Evolutionary conservation across 1,139 yeast species (phyloP), one percentile per base, ranked within the genome.

Genomic region (Kodamaea alishanica): DNA sequence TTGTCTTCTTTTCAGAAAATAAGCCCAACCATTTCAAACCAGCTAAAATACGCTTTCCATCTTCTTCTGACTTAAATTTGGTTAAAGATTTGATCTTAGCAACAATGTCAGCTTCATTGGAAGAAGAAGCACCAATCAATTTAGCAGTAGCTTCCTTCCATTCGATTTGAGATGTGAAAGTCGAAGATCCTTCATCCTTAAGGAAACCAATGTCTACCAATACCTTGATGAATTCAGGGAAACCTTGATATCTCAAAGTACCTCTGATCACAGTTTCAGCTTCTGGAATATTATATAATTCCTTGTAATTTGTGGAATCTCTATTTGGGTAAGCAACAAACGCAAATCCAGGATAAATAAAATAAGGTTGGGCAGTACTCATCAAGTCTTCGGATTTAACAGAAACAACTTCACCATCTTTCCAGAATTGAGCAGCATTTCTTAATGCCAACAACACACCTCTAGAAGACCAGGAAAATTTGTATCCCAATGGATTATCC

Each of bases 401-500:
- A 37, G 81, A 78, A 45, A 77, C 95, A 53, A 88, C 67, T 61
- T 87, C 64, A 55, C 97, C 97, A 58, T 88, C 82, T 67, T 83
- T 73, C 80, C 84, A 90, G 74, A 81, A 90, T 58, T 79, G 81
- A 50, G 98, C 98, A 46, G 85, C 74, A 75, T 92, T 92, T 76
- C 96, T 84, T 61, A 92, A 78, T 23, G 98, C 98, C 57, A 92
- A 78, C 59, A 92, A 73, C 33, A 92, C 97, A 68, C 98, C 98
- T 68, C 98, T 83, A 34, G 97, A 89, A 33, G 97, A 88, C 98
- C 98, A 92, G 33, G 97, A 90, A 71, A 92, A 92, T 75, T 92
- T 92, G 80, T 92, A 92, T 52, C 98, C 98, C 64, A 92, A 78
- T 44, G 98, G 98, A 69, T 92, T 92, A 70, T 88, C 96, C 27